phyloP scores from a whole-genome alignment of 2,329 filamentous ascomycete genomes.

The Pseudogymnoascus sp. region DNA sequence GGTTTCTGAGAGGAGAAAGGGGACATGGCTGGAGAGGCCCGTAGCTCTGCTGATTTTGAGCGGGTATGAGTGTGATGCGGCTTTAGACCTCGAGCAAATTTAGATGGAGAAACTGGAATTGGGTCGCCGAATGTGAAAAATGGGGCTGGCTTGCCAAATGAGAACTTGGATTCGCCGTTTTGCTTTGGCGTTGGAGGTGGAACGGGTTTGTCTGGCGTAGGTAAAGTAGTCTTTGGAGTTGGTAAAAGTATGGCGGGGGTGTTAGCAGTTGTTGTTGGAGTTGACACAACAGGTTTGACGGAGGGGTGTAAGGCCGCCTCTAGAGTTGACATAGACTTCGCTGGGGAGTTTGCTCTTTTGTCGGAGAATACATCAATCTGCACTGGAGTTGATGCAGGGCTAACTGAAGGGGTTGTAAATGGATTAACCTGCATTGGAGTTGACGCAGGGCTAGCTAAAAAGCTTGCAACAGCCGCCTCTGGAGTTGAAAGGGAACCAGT shows the following conservation, averaged over 20 bases:
- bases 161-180: not conserved
- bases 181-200: not conserved
- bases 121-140: not conserved
- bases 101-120: not conserved
- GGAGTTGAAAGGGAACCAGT: too few relatives aligned
- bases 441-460: too few relatives aligned
- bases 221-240: not conserved
- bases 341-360: too few relatives aligned
- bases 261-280: not conserved
- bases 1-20: not conserved
- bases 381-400: too few relatives aligned
- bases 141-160: not conserved
- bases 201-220: not conserved
- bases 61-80: not conserved
- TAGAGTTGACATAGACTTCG: too few relatives aligned
- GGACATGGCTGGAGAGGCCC: not conserved
- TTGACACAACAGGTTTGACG: too few relatives aligned
- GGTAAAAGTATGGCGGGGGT: not conserved
- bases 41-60: not conserved
- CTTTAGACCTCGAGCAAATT: not conserved
- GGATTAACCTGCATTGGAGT: too few relatives aligned
- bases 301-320: too few relatives aligned
- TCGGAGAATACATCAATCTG: too few relatives aligned
- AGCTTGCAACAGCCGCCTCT: too few relatives aligned
- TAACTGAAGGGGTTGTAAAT: too few relatives aligned